phyloP scores from a whole-genome alignment of 371 early-diverging fungal genomes.

The Saksenaea vasiformis region DNA sequence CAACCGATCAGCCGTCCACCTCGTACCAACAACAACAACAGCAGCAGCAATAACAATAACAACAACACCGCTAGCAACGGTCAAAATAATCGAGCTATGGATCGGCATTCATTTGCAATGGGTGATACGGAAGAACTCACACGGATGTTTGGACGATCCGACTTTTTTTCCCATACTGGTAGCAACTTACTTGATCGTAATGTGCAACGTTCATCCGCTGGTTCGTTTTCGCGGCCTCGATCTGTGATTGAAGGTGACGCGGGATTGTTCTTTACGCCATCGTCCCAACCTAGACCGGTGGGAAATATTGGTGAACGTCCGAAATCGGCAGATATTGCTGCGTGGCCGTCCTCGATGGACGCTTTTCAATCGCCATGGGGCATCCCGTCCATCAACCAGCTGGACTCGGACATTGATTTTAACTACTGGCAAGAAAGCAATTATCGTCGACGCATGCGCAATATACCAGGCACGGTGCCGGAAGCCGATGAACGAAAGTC shows the following conservation, averaged over 20 bases:
- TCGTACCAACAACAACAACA: slow-evolving; percentile 25
- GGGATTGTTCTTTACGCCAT: slow-evolving; percentile 27
- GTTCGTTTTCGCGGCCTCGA: slow-evolving; percentile 31
- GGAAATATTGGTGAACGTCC: slow-evolving; percentile 54
- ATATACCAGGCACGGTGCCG: slow-evolving; percentile 52
- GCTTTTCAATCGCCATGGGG: slow-evolving; percentile 23
- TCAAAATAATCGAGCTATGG: slow-evolving; percentile 41
- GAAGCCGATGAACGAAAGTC: slow-evolving; percentile 44
- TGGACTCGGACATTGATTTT: slow-evolving; percentile 30
- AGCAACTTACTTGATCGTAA: slow-evolving; percentile 9
- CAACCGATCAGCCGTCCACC: slow-evolving; percentile 54
- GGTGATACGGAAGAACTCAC: slow-evolving; percentile 63
- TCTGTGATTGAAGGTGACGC: slow-evolving; percentile 54
- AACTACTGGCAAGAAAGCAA: slow-evolving; percentile 24
- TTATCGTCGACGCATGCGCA: slow-evolving; percentile 12
- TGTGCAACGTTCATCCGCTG: neutral
- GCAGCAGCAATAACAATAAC: too few relatives aligned
- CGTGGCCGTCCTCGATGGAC: slow-evolving; percentile 47
- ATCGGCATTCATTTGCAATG: slow-evolving; percentile 77
- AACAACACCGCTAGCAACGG: slow-evolving; percentile 10
- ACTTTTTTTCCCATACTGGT: neutral
- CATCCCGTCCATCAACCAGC: slow-evolving; percentile 11
- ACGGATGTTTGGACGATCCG: slow-evolving; percentile 38
- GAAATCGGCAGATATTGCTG: slow-evolving; percentile 65
- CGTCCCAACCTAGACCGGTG: slow-evolving; percentile 12